Percentiles rank a stretch among this genome's conserved stretches.
Conservation (phyloP, 2,329 filamentous ascomycete genomes). For the Colletotrichum shisoi region DNA sequence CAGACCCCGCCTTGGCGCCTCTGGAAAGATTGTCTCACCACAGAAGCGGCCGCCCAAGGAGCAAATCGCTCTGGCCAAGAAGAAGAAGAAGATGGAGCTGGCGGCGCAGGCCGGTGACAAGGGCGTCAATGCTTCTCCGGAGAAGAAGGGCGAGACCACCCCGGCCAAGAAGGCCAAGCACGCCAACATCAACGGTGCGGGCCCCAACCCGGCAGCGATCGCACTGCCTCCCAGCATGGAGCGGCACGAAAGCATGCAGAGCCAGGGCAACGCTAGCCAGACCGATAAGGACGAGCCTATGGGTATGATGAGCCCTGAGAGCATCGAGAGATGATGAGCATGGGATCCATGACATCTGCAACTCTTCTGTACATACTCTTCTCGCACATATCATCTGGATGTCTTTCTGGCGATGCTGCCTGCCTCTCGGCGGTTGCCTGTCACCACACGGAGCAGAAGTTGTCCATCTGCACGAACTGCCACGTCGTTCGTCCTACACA, state of each 20-base stretch:
- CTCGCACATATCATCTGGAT: constrained; percentile 7
- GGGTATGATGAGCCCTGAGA: constrained; percentile 87
- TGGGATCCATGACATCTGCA: background rate
- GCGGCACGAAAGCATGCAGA: constrained; percentile 65
- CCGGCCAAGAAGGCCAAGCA: constrained; percentile 63
- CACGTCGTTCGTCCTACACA: background rate
- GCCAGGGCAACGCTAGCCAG: constrained; percentile 66
- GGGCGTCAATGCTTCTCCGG: constrained; percentile 50
- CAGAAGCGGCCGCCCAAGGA: constrained; percentile 84
- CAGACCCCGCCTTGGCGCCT: constrained; percentile 70
- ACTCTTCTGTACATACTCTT: constrained; percentile 19
- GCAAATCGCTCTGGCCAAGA: constrained; percentile 83
- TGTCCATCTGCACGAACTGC: too few species aligned
- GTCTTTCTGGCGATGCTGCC: background rate
- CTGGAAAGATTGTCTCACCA: constrained; percentile 85
- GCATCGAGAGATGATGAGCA: constrained; percentile 59
- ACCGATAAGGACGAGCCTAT: constrained; percentile 73
- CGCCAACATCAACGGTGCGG: constrained; percentile 49
- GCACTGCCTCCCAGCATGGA: constrained; percentile 62
- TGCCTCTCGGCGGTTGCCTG: background rate
- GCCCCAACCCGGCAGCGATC: constrained; percentile 52
- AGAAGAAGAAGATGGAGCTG: constrained; percentile 78
- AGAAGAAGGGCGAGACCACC: constrained; percentile 51
- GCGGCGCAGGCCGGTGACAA: constrained; percentile 62
- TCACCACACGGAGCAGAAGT: background rate